A percentile compares a stretch with the other conserved stretches of the same genome.
Conservation (phyloP, 169 alveolate species). For the Eimeria necatrix region DNA sequence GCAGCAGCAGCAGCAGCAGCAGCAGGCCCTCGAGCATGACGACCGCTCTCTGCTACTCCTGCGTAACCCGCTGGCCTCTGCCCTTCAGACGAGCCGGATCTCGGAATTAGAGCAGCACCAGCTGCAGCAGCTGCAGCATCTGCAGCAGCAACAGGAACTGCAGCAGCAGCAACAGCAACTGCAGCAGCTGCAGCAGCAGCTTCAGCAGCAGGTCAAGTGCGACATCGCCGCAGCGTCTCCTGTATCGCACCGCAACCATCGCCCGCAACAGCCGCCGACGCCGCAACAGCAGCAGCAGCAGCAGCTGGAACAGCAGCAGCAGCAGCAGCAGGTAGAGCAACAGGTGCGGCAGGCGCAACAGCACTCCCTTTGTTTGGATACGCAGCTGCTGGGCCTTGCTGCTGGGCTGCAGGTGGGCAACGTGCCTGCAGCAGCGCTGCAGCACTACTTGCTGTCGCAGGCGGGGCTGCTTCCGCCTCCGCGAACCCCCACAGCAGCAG, state of each 20-base stretch:
- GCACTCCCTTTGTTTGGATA: conserved; percentile 1
- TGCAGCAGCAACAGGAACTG: neutral
- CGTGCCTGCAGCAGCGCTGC: conserved; percentile 34
- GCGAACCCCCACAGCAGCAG: conserved; percentile 26
- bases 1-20: conserved; percentile 28
- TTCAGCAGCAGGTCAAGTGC: neutral
- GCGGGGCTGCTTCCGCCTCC: conserved; percentile 52
- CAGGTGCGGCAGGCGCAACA: conserved; percentile 15
- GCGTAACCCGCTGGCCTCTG: neutral
- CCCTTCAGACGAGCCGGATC: neutral
- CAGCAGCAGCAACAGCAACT: conserved; percentile 8
- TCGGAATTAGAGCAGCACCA: neutral
- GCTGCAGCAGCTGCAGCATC: conserved; percentile 25
- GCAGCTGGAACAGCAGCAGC: conserved; percentile 7
- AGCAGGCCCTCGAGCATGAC: neutral
- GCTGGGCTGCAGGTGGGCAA: neutral
- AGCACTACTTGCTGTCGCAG: neutral
- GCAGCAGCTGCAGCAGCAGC: neutral
- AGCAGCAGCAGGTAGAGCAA: neutral
- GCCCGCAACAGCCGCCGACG: neutral
- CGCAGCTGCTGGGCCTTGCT: conserved; percentile 51
- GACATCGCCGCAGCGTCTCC: neutral
- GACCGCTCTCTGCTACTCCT: neutral
- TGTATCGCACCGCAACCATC: neutral
- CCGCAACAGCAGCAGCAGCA: conserved; percentile 31